phyloP scores from a whole-genome alignment of 1,139 yeast genomes.

The Saccharomyces hybrid region DNA sequence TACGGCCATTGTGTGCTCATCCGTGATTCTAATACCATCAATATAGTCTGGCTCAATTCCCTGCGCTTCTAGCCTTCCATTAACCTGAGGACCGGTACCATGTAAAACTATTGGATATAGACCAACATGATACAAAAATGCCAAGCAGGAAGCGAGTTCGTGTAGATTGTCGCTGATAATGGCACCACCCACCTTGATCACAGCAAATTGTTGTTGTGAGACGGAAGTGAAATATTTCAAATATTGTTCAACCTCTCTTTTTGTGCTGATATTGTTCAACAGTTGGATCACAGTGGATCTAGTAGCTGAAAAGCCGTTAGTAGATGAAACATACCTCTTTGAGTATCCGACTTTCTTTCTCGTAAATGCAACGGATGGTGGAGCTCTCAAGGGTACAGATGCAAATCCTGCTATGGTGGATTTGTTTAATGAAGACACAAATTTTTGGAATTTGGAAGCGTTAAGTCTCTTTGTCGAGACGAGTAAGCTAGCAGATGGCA shows the following conservation, averaged over 20 bases:
- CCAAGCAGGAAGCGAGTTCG: slow-evolving; percentile 89
- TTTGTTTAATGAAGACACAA: slow-evolving; percentile 14
- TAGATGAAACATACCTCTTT: slow-evolving; percentile 19
- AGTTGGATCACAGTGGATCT: slow-evolving; percentile 92
- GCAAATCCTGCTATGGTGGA: slow-evolving; percentile 1
- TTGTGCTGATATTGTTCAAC: slow-evolving; percentile 90
- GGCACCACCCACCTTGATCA: slow-evolving; percentile 98
- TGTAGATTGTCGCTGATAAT: slow-evolving; percentile 90
- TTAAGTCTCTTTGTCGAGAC: slow-evolving; percentile 21
- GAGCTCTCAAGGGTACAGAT: slow-evolving; percentile 1
- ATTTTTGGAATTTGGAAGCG: slow-evolving; percentile 14
- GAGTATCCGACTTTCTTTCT: slow-evolving; percentile 23
- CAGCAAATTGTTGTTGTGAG: slow-evolving; percentile 93
- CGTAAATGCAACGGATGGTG: slow-evolving; percentile 5
- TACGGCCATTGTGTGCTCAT: slow-evolving; percentile 89
- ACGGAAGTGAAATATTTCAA: slow-evolving; percentile 94
- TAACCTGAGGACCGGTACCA: slow-evolving; percentile 98
- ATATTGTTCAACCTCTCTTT: slow-evolving; percentile 95
- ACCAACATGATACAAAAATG: slow-evolving; percentile 94
- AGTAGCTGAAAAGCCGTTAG: slow-evolving; percentile 37
- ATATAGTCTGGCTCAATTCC: slow-evolving; percentile 94
- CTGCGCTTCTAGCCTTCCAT: slow-evolving; percentile 83
- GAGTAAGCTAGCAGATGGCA: slow-evolving; percentile 24
- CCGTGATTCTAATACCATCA: slow-evolving; percentile 95
- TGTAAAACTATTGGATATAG: slow-evolving; percentile 93